A percentile compares a stretch with the other conserved stretches of the same genome.
These are phyloP conservation scores for Lasiosphaeria hispida DNA, from an alignment of 495 filamentous ascomycete genomes.

Conservation along the genomic window DNA sequence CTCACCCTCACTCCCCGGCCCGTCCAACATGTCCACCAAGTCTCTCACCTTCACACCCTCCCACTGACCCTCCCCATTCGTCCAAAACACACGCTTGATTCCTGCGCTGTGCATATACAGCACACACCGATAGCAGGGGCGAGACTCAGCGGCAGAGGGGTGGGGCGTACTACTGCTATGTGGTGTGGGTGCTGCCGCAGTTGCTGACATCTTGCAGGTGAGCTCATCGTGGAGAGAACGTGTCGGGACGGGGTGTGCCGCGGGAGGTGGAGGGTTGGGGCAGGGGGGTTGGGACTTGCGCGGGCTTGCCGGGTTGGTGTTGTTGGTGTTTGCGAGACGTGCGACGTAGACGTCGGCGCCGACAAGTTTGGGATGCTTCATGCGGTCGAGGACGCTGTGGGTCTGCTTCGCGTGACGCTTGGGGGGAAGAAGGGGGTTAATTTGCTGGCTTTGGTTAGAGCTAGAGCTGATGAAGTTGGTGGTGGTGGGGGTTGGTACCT, in stretches of 20 bases:
- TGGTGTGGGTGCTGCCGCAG: not conserved
- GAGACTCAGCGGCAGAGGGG: conserved; percentile 30
- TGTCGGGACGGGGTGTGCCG: conserved; percentile 8
- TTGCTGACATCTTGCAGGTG: not conserved
- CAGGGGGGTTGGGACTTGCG: not conserved
- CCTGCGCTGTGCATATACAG: conserved; percentile 50
- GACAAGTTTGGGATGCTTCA: conserved; percentile 44
- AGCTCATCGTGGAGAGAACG: conserved; percentile 50
- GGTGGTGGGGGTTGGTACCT: not conserved
- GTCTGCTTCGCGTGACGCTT: conserved; percentile 22
- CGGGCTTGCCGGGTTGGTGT: not conserved
- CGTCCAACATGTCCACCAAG: conserved; percentile 44
- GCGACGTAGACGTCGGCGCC: conserved; percentile 55
- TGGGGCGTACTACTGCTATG: not conserved
- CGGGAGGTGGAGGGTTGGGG: not conserved
- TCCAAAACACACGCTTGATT: conserved; percentile 56
- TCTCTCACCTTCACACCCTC: conserved; percentile 51
- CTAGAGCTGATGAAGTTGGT: not conserved
- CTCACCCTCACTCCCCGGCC: not conserved
- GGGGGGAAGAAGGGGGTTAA: conserved; percentile 22
- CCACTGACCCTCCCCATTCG: conserved; percentile 45
- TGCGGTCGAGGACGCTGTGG: conserved; percentile 32
- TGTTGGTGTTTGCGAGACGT: conserved; percentile 32
- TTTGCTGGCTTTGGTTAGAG: not conserved
- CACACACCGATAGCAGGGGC: conserved; percentile 53